Percentiles rank a stretch among this genome's conserved stretches.
These are phyloP conservation scores for Ophiocordyceps robertsii DNA, from an alignment of 2,329 filamentous ascomycete genomes.

Conservation along the genomic window DNA sequence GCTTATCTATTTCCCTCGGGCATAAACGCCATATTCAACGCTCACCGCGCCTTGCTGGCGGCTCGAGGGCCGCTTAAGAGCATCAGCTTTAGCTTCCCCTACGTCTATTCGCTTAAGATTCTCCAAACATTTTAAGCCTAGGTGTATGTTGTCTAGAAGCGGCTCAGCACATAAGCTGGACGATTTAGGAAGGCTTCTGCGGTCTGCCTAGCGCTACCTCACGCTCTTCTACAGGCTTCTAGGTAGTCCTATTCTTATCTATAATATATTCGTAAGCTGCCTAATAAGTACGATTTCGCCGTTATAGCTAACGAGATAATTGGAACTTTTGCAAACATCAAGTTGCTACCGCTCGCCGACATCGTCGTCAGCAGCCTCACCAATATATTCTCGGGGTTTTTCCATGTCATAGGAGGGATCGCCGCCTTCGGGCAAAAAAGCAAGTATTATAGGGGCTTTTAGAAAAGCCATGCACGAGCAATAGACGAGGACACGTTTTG, in stretches of 20 bases:
- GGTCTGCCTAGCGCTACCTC: slow-evolving; percentile 61
- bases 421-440: slow-evolving; percentile 50
- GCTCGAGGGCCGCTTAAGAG: slow-evolving; percentile 56
- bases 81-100: slow-evolving; percentile 92
- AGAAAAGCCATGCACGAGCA: slow-evolving; percentile 44
- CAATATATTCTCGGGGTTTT: slow-evolving; percentile 94
- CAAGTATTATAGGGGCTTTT: slow-evolving; percentile 56
- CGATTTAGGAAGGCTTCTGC: slow-evolving; percentile 61
- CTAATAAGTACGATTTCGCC: slow-evolving; percentile 74
- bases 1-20: slow-evolving; percentile 81
- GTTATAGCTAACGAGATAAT: slow-evolving; percentile 94
- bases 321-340: slow-evolving; percentile 90
- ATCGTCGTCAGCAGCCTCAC: slow-evolving; percentile 90
- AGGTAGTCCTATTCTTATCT: slow-evolving; percentile 82
- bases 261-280: slow-evolving; percentile 62
- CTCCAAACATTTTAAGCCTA: slow-evolving; percentile 87
- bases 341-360: slow-evolving; percentile 80
- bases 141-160: slow-evolving; percentile 76
- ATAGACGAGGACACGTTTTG: slow-evolving; percentile 86
- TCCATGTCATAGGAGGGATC: slow-evolving; percentile 94
- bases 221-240: slow-evolving; percentile 92
- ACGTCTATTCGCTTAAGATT: slow-evolving; percentile 92
- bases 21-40: slow-evolving; percentile 91
- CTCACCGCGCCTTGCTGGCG: slow-evolving; percentile 60
- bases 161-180: slow-evolving; percentile 68